phyloP scores from a whole-genome alignment of 345 rosid genomes.

The Corchorus olitorius region DNA sequence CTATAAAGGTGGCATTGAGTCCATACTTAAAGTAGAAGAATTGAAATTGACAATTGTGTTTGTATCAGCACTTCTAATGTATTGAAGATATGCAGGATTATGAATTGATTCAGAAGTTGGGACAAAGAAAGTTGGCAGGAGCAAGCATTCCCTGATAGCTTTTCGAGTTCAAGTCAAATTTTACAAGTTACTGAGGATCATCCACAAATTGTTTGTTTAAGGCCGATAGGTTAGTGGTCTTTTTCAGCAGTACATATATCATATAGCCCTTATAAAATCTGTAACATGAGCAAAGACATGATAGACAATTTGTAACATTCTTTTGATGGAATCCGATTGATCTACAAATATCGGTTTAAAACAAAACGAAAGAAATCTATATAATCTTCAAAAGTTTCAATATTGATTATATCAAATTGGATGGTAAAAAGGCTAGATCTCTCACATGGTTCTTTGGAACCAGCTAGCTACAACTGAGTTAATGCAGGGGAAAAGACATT shows the following conservation, averaged over 20 bases:
- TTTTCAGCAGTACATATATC: not conserved
- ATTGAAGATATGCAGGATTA: conserved; percentile 50
- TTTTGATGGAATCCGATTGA: not conserved
- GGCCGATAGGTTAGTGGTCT: conserved; percentile 10
- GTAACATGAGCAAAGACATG: not conserved
- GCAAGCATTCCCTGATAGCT: conserved; percentile 34
- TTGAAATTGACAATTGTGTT: not conserved
- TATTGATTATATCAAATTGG: not conserved
- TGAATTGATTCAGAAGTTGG: conserved; percentile 43
- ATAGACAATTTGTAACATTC: not conserved
- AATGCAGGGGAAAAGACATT: not conserved
- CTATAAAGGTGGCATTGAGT: not conserved
- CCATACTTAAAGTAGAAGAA: not conserved
- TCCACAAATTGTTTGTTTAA: not conserved
- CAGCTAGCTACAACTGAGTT: not conserved
- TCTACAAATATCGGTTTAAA: not conserved
- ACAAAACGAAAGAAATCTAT: not conserved
- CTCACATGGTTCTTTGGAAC: no score
- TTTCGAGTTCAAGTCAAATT: not conserved
- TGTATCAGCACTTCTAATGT: not conserved
- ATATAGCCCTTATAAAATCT: not conserved
- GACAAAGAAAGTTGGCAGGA: conserved; percentile 46
- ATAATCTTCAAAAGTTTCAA: not conserved
- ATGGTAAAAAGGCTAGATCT: not conserved
- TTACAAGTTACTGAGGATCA: not conserved